Base-by-base conservation (phyloP, 768 basidiomycete genomes). In the Tylopilus vinaceipallidus region DNA sequence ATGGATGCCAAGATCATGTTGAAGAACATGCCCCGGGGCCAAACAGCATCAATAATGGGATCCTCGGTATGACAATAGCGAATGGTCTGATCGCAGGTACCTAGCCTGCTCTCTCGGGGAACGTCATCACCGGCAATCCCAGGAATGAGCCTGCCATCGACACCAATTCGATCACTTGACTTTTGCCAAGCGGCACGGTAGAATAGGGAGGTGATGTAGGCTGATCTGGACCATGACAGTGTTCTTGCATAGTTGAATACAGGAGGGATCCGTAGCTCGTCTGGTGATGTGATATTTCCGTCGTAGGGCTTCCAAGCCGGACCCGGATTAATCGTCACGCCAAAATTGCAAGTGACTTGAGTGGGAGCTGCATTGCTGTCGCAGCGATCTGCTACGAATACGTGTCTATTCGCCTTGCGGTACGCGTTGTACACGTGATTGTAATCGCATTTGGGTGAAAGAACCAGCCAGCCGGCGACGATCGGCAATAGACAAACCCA, bases 351-450 rank as follows among this genome's bases (percentile, higher is more conserved):
- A 3, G 22, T 29, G 23, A 43, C 41, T 3, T 6, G 36, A 19
- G 35, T 34, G 19, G 51, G 17, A 4, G 44, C 5, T 12, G 34
- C 29, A 4, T 6, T 16, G 6, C 35, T 39, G 17, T 47, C 45
- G 4, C 16, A 0, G 6, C 23, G 14, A 17, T 46, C 41, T 10
- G 35, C 29, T 17, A 35, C 44, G 24, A 43, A 42, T 1, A 24
- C 41, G 2, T 17, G 22, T 29, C 26, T 42, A 10, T 54, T 54
- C 14, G 53, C 53, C 24, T 41, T 45, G 11, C 37, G 11, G 30
- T 49, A 54, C 13, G 53, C 53, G 11, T 49, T 39, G 11, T 38
- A 38, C 14, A 74, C 56, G 13, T 68, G 64, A 9, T 43, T 37
- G 3, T 60, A 60, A 49, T 73, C 35, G 35, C 35, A 36, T 36